Base-by-base conservation (phyloP, 768 basidiomycete genomes). In the Psilocybe cubensis region DNA sequence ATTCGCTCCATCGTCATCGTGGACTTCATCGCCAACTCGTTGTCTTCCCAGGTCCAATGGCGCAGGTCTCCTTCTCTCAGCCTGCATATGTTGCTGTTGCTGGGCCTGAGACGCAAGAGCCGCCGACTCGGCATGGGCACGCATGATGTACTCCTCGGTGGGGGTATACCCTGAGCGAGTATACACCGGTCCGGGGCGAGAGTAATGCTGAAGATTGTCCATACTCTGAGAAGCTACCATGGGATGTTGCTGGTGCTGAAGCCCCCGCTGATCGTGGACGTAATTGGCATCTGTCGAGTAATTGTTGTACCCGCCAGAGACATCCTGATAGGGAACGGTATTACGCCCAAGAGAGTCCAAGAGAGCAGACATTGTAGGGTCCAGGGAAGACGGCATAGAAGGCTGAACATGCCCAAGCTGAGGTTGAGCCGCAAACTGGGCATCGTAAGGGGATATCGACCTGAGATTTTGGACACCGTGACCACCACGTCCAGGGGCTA, bases 81-180 rank as follows among this genome's bases (percentile, higher is more conserved):
- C 46, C 11, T 35, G 53, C 35, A 38, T 14, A 38, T 38, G 35
- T 14, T 63, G 60, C 14, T 60, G 62, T 11, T 59, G 52, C 10
- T 58, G 59, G 10, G 58, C 53, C 28, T 63, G 59, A 8, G 50
- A 56, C 11, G 56, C 56, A 7, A 66, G 51, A 8, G 65, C 61
- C 24, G 69, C 58, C 12, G 65, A 68, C 56, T 79, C 74, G 3
- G 76, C 68, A 70, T 79, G 74, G 70, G 86, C 59, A 70, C 84
- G 86, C 66, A 91, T 80, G 48, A 90, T 83, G 59, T 83, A 80
- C 68, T 87, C 83, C 66, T 91, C 89, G 0, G 88, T 76, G 1
- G 86, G 76, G 0, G 89, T 91, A 60, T 85, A 91, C 1, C 88
- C 88, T 1, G 81, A 63, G 23, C 67, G 54, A 23, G 69, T 68